phyloP scores from a whole-genome alignment of 2,329 filamentous ascomycete species.

The Drechslerella dactyloides region DNA sequence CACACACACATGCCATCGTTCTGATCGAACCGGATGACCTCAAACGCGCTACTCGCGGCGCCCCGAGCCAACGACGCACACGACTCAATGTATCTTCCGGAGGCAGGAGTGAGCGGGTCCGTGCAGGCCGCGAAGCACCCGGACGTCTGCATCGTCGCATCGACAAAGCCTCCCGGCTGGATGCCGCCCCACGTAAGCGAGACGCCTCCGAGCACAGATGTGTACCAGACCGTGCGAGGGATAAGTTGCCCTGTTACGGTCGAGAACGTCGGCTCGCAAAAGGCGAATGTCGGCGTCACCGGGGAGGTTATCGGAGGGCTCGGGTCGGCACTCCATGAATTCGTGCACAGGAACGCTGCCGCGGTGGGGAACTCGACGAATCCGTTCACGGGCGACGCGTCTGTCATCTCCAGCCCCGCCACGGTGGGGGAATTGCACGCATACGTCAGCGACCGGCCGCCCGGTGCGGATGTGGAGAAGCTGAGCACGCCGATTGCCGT shows the following conservation, averaged over 20 bases:
- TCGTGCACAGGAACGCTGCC: constrained; percentile 11
- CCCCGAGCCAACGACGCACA: neutral
- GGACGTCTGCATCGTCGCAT: neutral
- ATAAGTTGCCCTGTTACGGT: neutral
- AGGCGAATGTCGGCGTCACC: neutral
- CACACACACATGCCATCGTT: neutral
- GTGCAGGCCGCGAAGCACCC: neutral
- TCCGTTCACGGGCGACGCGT: neutral
- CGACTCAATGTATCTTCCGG: neutral
- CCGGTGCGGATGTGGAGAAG: neutral
- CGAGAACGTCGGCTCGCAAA: neutral
- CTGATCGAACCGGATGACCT: neutral
- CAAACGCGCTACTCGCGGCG: neutral
- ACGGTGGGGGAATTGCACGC: neutral
- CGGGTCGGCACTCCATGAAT: neutral
- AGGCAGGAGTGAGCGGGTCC: neutral
- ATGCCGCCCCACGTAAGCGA: neutral
- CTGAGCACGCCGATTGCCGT: neutral
- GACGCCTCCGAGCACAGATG: neutral
- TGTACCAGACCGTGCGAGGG: neutral
- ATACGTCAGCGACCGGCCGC: constrained; percentile 5
- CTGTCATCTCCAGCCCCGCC: neutral
- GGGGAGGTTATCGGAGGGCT: neutral
- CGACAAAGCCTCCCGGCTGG: neutral
- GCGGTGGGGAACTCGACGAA: neutral